phyloP scores from a whole-genome alignment of 768 basidiomycete species.

The Candolleomyces eurysporus region DNA sequence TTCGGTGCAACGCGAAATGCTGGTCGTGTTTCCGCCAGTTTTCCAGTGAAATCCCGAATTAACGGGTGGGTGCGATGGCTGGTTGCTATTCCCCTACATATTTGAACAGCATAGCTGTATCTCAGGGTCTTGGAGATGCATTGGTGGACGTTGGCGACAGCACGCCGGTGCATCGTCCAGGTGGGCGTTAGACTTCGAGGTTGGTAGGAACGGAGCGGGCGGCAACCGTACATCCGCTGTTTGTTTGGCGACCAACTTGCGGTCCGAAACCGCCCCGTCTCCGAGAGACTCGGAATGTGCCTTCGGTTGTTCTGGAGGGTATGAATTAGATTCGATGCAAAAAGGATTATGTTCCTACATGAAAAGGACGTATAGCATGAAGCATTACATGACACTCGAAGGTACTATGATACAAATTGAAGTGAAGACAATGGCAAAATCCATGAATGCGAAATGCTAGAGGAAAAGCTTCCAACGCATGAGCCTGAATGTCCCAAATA shows the following conservation, averaged over 20 bases:
- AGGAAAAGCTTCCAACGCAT: too few relatives aligned
- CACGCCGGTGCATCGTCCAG: neutral
- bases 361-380: too few relatives aligned
- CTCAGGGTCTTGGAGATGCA: neutral
- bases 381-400: too few relatives aligned
- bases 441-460: too few relatives aligned
- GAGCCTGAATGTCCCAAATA: too few relatives aligned
- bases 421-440: too few relatives aligned
- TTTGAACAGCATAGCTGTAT: neutral
- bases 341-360: too few relatives aligned
- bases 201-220: neutral
- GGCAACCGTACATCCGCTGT: neutral
- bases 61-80: conserved; percentile 26
- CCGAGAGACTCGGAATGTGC: too few relatives aligned
- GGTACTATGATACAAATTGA: too few relatives aligned
- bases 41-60: conserved; percentile 34
- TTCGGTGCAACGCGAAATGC: conserved; percentile 42
- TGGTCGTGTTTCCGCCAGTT: conserved; percentile 43
- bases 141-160: neutral
- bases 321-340: too few relatives aligned
- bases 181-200: neutral
- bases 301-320: too few relatives aligned
- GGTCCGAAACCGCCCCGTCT: neutral
- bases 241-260: neutral
- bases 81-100: conserved; percentile 17